A percentile compares a stretch with the other conserved stretches of the same genome.
These are phyloP conservation scores for Aspergillus funiculosus DNA, from an alignment of 495 filamentous ascomycete genomes.

Conservation along the genomic window DNA sequence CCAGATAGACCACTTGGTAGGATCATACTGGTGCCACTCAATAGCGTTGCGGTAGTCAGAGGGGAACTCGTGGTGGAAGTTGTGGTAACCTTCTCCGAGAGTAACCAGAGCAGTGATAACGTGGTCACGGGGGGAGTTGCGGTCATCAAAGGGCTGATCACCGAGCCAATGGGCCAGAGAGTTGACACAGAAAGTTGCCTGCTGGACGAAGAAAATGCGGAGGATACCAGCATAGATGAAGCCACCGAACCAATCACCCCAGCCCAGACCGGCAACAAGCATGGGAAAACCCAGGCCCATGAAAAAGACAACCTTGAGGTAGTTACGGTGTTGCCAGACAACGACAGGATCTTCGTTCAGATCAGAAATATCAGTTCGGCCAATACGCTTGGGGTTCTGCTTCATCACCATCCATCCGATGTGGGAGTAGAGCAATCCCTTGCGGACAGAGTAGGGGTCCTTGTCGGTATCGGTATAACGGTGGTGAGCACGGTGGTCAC, in stretches of 20 bases:
- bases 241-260: constrained; percentile 86
- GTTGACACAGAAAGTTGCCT: constrained; percentile 99
- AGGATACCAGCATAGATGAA: constrained; percentile 95
- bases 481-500: constrained; percentile 95
- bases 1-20: constrained; percentile 98
- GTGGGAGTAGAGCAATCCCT: constrained; percentile 95
- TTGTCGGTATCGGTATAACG: constrained; percentile 99
- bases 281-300: constrained; percentile 86
- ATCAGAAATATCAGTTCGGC: constrained; percentile 94
- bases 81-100: constrained; percentile 97
- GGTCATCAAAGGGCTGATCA: constrained; percentile 98
- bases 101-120: constrained; percentile 93
- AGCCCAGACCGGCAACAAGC: constrained; percentile 76
- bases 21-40: constrained; percentile 97
- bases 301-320: constrained; percentile 78
- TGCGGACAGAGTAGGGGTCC: constrained; percentile 97
- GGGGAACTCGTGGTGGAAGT: constrained; percentile 99
- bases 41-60: constrained; percentile 99
- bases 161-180: constrained; percentile 98
- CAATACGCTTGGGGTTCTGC: constrained; percentile 88
- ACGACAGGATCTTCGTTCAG: constrained; percentile 94
- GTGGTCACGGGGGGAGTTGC: constrained; percentile 96
- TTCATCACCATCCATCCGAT: constrained; percentile 92
- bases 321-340: constrained; percentile 91
- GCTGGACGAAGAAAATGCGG: constrained; percentile 96